These are phyloP conservation scores for Primulina eburnea DNA, from an alignment of 257 asterid species.

Conservation along the genomic window DNA sequence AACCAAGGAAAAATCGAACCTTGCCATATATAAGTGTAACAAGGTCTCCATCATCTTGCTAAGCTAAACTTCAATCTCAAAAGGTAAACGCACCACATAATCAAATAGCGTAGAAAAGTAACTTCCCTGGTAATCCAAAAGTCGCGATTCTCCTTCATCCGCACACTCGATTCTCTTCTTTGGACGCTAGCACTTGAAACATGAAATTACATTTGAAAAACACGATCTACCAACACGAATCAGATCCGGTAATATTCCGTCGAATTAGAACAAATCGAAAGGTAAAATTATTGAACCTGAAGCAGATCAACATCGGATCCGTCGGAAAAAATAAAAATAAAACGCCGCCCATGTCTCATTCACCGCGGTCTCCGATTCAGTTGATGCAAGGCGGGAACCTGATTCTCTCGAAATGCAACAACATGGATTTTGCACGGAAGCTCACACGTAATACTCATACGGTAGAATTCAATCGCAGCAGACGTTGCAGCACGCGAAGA, in stretches of 20 bases:
- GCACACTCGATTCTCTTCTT: neutral
- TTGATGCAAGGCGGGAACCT: slow-evolving; percentile 50
- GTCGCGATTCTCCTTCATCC: neutral
- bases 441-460: neutral
- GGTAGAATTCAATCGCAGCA: neutral
- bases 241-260: neutral
- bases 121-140: neutral
- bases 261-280: neutral
- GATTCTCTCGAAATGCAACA: slow-evolving; percentile 23
- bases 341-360: neutral
- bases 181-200: neutral
- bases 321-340: neutral
- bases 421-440: neutral
- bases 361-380: slow-evolving; percentile 45
- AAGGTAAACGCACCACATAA: neutral
- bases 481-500: slow-evolving; percentile 26
- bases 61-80: neutral
- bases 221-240: neutral
- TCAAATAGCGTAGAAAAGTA: neutral
- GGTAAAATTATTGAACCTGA: neutral
- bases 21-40: neutral
- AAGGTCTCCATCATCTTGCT: neutral
- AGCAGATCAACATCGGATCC: slow-evolving; percentile 23
- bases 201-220: neutral
- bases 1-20: neutral